Base-by-base conservation (phyloP, 2,329 filamentous ascomycete genomes). In the Neospermospora avenae region DNA sequence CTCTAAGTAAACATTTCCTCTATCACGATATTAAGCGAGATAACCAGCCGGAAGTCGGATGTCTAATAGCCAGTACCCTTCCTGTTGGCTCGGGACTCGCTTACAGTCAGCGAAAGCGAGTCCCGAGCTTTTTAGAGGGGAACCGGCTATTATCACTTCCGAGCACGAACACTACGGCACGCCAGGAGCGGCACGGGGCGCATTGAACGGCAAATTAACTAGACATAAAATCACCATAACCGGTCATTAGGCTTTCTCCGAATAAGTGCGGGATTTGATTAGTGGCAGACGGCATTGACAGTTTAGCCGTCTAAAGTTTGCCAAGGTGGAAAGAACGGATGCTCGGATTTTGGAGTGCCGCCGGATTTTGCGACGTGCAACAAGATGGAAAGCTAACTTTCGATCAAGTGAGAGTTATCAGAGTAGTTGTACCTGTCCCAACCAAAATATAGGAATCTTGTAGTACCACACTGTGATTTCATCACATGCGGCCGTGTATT, bases 331-430 rank as follows among this genome's bases (percentile, higher is more conserved):
- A 37, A 51, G 31, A 28, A 22, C 46, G 46, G 46, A 51, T 51
- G 46, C 20, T 51, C 46, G 46, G 46, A 51, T 37, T 35, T 51
- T 51, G 25, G 18, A 51, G n/a, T 51, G 46, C 46, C 46, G 46
- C 10, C 18, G 45, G 16, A 28, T 34, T 34, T 4, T 51, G 46
- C 28, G 46, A 51, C n/a, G 46, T 51, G 46, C 46, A 51, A 51
- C 46, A 51, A 14, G 28, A 20, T 35, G 45, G 6, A 34, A 20
- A 2, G 2, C 1, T 6, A 14, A 14, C 3, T 18, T 28, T 18
- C 22, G 20, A 24, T 51, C 31, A 37, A 11, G 18, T 37, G 46
- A n/a, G n/a, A n/a, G n/a, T n/a, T 35, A 34, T 3, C 6, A 31
- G 14, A 31, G 14, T 14, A 7, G 2, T 20, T 31, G 1, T 48